Evolutionary conservation across 2,329 filamentous ascomycete species (phyloP).

Genomic region (Dactylonectria macrodidyma): DNA sequence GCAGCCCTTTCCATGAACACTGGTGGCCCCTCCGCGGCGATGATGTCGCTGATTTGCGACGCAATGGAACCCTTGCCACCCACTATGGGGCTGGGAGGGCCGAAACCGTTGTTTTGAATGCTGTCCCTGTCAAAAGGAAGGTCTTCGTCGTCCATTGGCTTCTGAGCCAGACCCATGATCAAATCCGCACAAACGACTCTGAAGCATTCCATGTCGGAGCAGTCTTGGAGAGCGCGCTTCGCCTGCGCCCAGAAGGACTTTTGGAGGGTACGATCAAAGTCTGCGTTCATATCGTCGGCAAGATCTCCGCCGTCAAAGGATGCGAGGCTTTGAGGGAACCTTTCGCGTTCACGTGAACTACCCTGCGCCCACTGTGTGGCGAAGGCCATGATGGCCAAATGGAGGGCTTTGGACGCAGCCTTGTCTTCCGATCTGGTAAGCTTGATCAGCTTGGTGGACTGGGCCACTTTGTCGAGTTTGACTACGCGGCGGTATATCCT

Average conservation of each 20-base stretch:
- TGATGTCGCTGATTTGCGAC: slow-evolving; percentile 52
- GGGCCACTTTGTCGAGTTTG: slow-evolving; percentile 62
- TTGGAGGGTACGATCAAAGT: slow-evolving; percentile 57
- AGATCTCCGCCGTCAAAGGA: slow-evolving; percentile 45
- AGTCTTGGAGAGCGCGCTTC: slow-evolving; percentile 53
- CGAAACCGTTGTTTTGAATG: slow-evolving; percentile 32
- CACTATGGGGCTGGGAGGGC: slow-evolving; percentile 38
- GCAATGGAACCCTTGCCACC: slow-evolving; percentile 44
- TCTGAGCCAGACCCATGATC: slow-evolving; percentile 57
- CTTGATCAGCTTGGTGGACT: slow-evolving; percentile 56
- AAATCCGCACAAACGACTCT: slow-evolving; percentile 58
- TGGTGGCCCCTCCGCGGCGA: slow-evolving; percentile 47
- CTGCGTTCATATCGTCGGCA: slow-evolving; percentile 47
- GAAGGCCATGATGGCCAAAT: slow-evolving; percentile 66
- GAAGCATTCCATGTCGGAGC: slow-evolving; percentile 57
- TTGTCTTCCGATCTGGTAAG: slow-evolving; percentile 59
- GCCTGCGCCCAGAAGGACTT: slow-evolving; percentile 58
- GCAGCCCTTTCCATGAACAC: slow-evolving; percentile 55
- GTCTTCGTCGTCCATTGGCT: slow-evolving; percentile 49
- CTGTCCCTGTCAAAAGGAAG: slow-evolving; percentile 31
- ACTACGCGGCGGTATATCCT: slow-evolving; percentile 65
- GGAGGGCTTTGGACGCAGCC: slow-evolving; percentile 61
- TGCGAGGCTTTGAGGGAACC: slow-evolving; percentile 42
- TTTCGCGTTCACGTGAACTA: slow-evolving; percentile 46
- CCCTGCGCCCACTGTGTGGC: slow-evolving; percentile 63